Conservation (phyloP, 441 rosid species). For the Breynia disticha region DNA sequence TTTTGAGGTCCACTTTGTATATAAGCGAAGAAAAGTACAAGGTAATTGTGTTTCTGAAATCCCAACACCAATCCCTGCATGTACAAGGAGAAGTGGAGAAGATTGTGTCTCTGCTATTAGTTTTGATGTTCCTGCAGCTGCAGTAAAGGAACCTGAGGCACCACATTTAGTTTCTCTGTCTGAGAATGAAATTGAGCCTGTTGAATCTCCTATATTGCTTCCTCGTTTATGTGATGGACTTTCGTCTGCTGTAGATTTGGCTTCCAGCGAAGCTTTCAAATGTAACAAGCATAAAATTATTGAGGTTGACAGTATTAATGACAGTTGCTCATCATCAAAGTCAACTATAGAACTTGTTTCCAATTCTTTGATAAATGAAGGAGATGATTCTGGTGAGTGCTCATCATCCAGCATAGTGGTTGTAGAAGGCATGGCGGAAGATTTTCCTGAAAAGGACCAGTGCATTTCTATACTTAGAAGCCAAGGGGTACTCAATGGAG, state of each 20-base stretch:
- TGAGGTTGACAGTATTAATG: conserved; percentile 53
- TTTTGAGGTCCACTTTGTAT: conserved; percentile 21
- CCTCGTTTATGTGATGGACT: conserved; percentile 7
- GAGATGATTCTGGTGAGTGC: conserved; percentile 50
- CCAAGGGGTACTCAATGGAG: conserved; percentile 27
- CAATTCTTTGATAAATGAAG: conserved; percentile 35
- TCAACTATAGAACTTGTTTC: conserved; percentile 45
- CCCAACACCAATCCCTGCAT: conserved; percentile 19
- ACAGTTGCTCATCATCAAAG: conserved; percentile 56
- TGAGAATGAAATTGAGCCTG: conserved; percentile 16
- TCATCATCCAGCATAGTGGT: conserved; percentile 46
- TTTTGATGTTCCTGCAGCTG: conserved; percentile 30
- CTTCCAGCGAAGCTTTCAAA: conserved; percentile 23
- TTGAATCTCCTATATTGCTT: conserved; percentile 19
- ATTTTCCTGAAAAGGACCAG: conserved; percentile 29
- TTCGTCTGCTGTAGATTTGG: conserved; percentile 10
- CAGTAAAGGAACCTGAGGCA: conserved; percentile 17
- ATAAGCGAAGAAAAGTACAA: conserved; percentile 44
- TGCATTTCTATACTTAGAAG: conserved; percentile 30
- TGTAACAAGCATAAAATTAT: conserved; percentile 21
- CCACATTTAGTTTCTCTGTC: conserved; percentile 17
- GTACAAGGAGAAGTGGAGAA: conserved; percentile 25
- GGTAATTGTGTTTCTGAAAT: conserved; percentile 20
- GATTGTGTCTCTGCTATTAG: conserved; percentile 33
- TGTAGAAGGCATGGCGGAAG: conserved; percentile 23